Conservation (phyloP, 306 rosid species). For the Trichosanthes truncata region DNA sequence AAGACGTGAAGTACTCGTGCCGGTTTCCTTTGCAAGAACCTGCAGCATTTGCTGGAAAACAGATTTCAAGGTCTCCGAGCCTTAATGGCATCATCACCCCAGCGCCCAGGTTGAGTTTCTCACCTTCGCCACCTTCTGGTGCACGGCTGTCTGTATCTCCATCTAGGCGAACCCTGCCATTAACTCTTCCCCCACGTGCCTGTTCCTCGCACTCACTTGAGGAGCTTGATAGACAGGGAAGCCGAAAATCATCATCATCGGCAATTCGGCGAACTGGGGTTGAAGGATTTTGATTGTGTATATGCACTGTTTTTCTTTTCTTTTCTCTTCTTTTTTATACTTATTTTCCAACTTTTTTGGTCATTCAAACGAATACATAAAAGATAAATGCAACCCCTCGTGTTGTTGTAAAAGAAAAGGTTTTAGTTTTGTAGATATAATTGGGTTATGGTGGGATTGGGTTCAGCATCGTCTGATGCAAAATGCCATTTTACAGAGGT, state of each 20-base stretch:
- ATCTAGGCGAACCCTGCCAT: constrained; percentile 37
- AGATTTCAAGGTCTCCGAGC: constrained; percentile 79
- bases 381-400: constrained; percentile 45
- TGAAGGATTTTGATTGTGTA: constrained; percentile 85
- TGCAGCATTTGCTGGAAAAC: constrained; percentile 45
- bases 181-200: constrained; percentile 46
- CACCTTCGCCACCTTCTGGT: constrained; percentile 61
- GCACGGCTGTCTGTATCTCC: constrained; percentile 54
- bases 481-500: not conserved
- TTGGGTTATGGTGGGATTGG: constrained; percentile 5
- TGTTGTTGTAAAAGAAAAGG: constrained; percentile 32
- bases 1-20: constrained; percentile 66
- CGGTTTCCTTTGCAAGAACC: constrained; percentile 91
- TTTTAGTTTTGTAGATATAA: constrained; percentile 59
- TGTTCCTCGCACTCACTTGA: constrained; percentile 60
- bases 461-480: constrained; percentile 12
- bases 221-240: constrained; percentile 67
- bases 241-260: constrained; percentile 75
- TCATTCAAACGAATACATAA: constrained; percentile 68
- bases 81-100: constrained; percentile 63
- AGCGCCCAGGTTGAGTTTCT: constrained; percentile 54
- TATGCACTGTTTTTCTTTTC: constrained; percentile 30
- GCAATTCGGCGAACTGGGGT: constrained; percentile 62
- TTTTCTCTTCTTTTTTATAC: no score
- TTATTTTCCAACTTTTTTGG: constrained; percentile 18